A percentile compares a stretch with the other conserved stretches of the same genome.
phyloP scores from a whole-genome alignment of 208 protist genomes.

The Porcisia hertigi region DNA sequence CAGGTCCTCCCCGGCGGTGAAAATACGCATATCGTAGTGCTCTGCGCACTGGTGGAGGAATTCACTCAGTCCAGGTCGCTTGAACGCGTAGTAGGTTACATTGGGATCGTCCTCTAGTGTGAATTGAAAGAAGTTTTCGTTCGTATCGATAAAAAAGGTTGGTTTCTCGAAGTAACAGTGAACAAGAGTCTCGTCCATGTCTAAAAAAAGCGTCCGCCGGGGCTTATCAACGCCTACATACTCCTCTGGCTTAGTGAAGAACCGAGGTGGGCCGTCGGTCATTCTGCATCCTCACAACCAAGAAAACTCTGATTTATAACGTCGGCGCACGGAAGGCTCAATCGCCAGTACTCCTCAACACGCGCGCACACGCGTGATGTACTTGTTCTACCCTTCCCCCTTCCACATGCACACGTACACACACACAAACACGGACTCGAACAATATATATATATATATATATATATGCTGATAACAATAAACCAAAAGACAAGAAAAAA shows the following conservation, averaged over 20 bases:
- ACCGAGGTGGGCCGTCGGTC: conserved; percentile 24
- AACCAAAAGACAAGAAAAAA: neutral
- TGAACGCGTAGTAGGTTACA: conserved; percentile 48
- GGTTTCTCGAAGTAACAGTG: conserved; percentile 46
- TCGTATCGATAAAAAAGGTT: conserved; percentile 27
- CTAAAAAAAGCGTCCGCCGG: conserved; percentile 50
- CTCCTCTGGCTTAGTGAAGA: conserved; percentile 34
- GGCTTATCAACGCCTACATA: conserved; percentile 28
- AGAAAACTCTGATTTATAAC: neutral
- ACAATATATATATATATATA: too few species aligned
- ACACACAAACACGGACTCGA: neutral
- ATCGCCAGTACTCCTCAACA: neutral
- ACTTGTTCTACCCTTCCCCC: neutral
- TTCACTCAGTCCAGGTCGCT: conserved; percentile 49
- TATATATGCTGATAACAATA: neutral
- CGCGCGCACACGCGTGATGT: neutral
- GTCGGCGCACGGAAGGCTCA: neutral
- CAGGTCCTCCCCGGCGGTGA: conserved; percentile 61
- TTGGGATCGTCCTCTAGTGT: conserved; percentile 26
- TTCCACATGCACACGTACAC: neutral
- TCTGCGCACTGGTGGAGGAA: conserved; percentile 46
- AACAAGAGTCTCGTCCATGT: conserved; percentile 78
- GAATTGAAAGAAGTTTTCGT: conserved; percentile 27
- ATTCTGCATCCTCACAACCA: conserved; percentile 21
- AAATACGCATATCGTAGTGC: conserved; percentile 72